phyloP scores from a whole-genome alignment of 192 early-diverging fungal genomes.

The Gamsiella multidivaricata region DNA sequence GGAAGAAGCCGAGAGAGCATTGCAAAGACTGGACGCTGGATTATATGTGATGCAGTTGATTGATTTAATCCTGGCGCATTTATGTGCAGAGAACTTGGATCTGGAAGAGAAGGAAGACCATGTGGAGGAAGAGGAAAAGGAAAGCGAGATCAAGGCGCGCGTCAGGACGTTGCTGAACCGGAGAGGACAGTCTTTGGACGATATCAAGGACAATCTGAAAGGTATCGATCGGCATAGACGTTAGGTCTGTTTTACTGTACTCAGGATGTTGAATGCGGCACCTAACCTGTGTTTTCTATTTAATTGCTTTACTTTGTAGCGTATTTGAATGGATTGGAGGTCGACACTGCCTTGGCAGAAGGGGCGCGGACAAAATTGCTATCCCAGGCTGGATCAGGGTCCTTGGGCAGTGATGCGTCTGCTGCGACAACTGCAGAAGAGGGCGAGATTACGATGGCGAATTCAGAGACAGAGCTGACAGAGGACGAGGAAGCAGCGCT shows the following conservation, averaged over 20 bases:
- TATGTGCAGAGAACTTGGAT: conserved; percentile 64
- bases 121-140: neutral
- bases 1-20: conserved; percentile 69
- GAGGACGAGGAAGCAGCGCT: conserved; percentile 34
- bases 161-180: conserved; percentile 55
- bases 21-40: conserved; percentile 82
- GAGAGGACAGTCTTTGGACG: conserved; percentile 56
- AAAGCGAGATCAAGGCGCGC: conserved; percentile 53
- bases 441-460: conserved; percentile 6
- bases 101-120: conserved; percentile 21
- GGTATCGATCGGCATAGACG: conserved; percentile 46
- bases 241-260: neutral
- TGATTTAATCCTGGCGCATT: conserved; percentile 74
- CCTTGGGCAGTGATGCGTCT: conserved; percentile 4
- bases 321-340: conserved; percentile 42
- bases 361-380: conserved; percentile 42
- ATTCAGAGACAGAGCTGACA: conserved; percentile 3
- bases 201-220: conserved; percentile 58
- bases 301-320: conserved; percentile 4
- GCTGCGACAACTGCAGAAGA: conserved; percentile 8
- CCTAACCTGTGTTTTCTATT: neutral
- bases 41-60: conserved; percentile 83
- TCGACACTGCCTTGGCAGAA: conserved; percentile 37
- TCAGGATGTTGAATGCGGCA: neutral
- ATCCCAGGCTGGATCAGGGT: conserved; percentile 19